These are phyloP conservation scores for Ilex asprella DNA, from an alignment of 257 asterid species.

Conservation along the genomic window DNA sequence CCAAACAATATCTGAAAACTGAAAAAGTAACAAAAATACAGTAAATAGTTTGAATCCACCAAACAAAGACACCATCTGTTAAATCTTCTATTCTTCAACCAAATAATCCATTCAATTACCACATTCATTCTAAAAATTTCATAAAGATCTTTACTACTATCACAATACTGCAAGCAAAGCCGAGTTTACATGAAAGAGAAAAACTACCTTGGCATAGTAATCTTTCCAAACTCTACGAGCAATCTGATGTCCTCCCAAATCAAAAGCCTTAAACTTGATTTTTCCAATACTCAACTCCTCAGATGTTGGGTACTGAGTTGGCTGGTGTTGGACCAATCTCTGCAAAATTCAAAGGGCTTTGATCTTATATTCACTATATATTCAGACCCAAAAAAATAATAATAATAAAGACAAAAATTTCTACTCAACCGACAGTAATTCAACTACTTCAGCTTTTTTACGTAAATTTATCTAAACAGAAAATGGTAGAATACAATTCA, in stretches of 20 bases:
- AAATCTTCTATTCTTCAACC: no score
- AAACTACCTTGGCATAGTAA: slow-evolving; percentile 74
- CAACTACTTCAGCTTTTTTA: no score
- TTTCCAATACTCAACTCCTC: slow-evolving; percentile 91
- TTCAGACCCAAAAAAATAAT: not conserved
- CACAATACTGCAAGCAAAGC: not conserved
- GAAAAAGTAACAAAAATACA: no score
- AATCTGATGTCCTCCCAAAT: slow-evolving; percentile 91
- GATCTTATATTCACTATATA: slow-evolving; percentile 14
- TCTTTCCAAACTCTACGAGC: slow-evolving; percentile 96
- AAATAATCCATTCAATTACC: no score
- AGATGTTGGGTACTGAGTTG: slow-evolving; percentile 82
- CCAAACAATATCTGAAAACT: no score
- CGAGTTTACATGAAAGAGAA: not conserved
- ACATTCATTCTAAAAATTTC: no score
- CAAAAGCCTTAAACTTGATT: slow-evolving; percentile 89
- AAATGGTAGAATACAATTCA: not conserved
- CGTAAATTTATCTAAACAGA: not conserved
- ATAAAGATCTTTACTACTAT: no score
- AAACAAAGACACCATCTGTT: no score
- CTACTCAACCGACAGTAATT: no score
- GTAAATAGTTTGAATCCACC: no score
- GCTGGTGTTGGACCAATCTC: slow-evolving; percentile 93
- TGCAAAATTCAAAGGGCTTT: slow-evolving; percentile 28
- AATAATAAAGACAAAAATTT: not conserved